Base-by-base conservation (phyloP, 495 filamentous ascomycete genomes). In the Penicillium malachiteum region DNA sequence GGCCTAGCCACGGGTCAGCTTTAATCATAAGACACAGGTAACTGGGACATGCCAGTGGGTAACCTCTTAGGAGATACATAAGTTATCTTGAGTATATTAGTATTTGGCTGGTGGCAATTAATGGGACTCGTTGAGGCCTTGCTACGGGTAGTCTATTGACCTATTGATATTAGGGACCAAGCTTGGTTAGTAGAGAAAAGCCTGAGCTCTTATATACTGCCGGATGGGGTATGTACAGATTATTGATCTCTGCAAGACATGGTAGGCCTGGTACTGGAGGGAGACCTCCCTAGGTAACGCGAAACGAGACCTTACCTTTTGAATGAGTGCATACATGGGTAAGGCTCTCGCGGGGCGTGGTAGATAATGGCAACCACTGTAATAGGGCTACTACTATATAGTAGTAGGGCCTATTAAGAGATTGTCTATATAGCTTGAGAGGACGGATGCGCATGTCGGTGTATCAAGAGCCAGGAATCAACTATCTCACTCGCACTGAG, bases 101-200 rank as follows among this genome's bases (percentile, higher is more conserved):
- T 54, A 51, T 41, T 59, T 55, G 47, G n/a, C 45, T 59, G 33
- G 34, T 51, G 57, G 57, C 46, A 59, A 48, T 7, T 45, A 47
- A 40, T 39, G 52, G 52, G 37, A 7, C 51, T 55, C 51, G 52
- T 59, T 55, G 55, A 55, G 51, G 57, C 51, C 12, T 45, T 35
- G 40, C 57, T 40, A 59, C 57, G 41, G 57, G 57, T 32, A 59
- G 42, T 13, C 26, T 26, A 44, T 55, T 37, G 37, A 49, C 34
- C 51, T 17, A 55, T 33, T 50, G 51, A 7, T 47, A 59, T 30
- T 16, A 47, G 46, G 57, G 57, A 46, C 32, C 33, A 59, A 59
- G 57, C 50, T 59, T 59, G 45, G 56, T 59, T 59, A 59, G 56
- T 54, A 50, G 56, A 51, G 38, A 59, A 46, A 30, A 16, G 17